phyloP scores from a whole-genome alignment of 768 basidiomycete species.

The Lactifluus hygrophoroides region DNA sequence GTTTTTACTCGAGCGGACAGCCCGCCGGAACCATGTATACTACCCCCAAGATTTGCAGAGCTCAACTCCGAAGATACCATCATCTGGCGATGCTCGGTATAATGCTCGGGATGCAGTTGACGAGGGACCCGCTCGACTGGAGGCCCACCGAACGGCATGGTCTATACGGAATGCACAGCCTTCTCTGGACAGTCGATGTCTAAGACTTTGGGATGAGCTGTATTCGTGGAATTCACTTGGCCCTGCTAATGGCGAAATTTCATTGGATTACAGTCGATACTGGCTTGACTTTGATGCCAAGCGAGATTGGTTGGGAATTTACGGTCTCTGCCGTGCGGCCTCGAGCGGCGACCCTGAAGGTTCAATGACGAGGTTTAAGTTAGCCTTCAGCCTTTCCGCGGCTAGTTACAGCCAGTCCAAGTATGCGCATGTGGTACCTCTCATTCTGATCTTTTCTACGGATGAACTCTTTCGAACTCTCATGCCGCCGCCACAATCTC shows the following conservation, averaged over 20 bases:
- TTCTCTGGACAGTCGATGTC: background rate
- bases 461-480: background rate
- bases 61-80: background rate
- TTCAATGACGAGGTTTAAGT: background rate
- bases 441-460: background rate
- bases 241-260: background rate
- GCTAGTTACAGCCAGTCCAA: background rate
- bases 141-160: constrained; percentile 1
- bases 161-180: background rate
- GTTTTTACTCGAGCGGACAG: background rate
- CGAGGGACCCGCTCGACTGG: background rate
- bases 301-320: constrained; percentile 6
- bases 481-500: background rate
- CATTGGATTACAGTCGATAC: background rate
- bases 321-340: background rate
- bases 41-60: background rate
- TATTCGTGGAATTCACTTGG: background rate
- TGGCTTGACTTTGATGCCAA: constrained; percentile 7
- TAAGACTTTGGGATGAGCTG: background rate
- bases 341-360: background rate
- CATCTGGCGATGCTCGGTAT: background rate
- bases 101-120: background rate
- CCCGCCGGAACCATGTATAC: background rate
- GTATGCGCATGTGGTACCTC: background rate
- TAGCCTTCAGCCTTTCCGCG: constrained; percentile 1